These are phyloP conservation scores for Lunularia cruciata DNA, from an alignment of 225 moss, liverwort and hornwort species.

Conservation along the genomic window DNA sequence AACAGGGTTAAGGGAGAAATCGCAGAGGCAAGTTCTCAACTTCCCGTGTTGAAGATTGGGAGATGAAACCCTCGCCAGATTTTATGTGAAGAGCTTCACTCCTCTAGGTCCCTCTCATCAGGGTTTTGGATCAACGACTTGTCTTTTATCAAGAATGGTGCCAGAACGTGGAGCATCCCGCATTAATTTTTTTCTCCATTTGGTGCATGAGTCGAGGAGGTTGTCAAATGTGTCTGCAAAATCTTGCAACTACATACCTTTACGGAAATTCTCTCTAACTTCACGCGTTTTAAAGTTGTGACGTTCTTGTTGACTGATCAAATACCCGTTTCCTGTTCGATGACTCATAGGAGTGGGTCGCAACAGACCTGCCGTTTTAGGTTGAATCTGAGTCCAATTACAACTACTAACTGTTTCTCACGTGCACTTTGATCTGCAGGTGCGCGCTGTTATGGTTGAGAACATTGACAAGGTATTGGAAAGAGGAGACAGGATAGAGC, in stretches of 20 bases:
- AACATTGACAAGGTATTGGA: conserved; percentile 99
- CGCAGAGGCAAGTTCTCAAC: conserved; percentile 54
- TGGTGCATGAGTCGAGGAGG: too few relatives aligned
- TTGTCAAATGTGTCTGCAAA: background rate
- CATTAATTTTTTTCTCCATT: too few relatives aligned
- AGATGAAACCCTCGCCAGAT: background rate
- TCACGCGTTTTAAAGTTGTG: background rate
- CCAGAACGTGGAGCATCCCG: too few relatives aligned
- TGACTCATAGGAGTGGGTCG: too few relatives aligned
- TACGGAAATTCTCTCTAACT: background rate
- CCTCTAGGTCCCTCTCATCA: background rate
- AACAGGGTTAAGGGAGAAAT: conserved; percentile 99
- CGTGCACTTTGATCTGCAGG: conserved; percentile 41
- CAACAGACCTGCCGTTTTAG: too few relatives aligned
- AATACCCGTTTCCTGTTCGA: too few relatives aligned
- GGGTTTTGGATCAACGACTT: background rate
- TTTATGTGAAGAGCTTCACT: background rate
- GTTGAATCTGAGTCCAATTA: too few relatives aligned
- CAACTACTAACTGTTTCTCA: too few relatives aligned
- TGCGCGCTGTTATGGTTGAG: conserved; percentile 96
- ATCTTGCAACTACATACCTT: background rate
- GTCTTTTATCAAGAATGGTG: too few relatives aligned
- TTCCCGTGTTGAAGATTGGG: too few relatives aligned
- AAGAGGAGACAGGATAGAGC: conserved; percentile 92
- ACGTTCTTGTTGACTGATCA: too few relatives aligned